Base-by-base conservation (phyloP, 1,284 basidiomycete genomes). In the Apiotrichum laibachii region DNA sequence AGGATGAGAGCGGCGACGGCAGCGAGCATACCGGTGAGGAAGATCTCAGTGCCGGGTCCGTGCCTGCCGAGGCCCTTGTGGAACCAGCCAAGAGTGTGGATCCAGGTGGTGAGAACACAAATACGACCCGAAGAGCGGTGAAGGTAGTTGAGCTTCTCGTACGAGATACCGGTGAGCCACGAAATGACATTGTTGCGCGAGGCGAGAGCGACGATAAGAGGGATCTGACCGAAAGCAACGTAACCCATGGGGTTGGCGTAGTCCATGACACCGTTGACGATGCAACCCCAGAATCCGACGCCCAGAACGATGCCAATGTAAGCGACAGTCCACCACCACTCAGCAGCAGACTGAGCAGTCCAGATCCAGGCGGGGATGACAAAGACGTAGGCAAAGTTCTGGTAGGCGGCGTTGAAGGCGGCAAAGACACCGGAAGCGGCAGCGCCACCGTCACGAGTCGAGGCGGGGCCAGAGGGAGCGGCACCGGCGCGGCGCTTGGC, bases 151-250 rank as follows among this genome's bases (percentile, higher is more conserved):
- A 76, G 68, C 79, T 84, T 85, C 59, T 86, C 84, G 65, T 83
- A 85, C 51, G 82, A 78, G 45, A 87, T 75, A 4, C 86, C 85
- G 2, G 85, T 86, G 84, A 57, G 57, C 85, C 84, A 78, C 7
- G 84, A 82, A 9, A 88, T 76, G 21, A 84, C 55, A 55, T 87
- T 88, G 69, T 88, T 86, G 70, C 84, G 85, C 51, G 83, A 84
- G 0, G 85, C 85, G 15, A 88, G 81, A 3, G 80, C 85, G 0
- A 83, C 81, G 64, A 87, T 80, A n/a, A 88, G 74, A 0, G 85
- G 84, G 2, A 86, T 68, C 67, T 88, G 86, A 19, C 80, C 79
- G 1, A 81, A 51, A 6, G 62, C 62, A 26, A 57, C 46, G 43
- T 54, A 46, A 1, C 56, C 62, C 50, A 61, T 64, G 1, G 59